Base-by-base conservation (phyloP, 1,284 basidiomycete genomes). In the Kalmanozyma brasiliensis region DNA sequence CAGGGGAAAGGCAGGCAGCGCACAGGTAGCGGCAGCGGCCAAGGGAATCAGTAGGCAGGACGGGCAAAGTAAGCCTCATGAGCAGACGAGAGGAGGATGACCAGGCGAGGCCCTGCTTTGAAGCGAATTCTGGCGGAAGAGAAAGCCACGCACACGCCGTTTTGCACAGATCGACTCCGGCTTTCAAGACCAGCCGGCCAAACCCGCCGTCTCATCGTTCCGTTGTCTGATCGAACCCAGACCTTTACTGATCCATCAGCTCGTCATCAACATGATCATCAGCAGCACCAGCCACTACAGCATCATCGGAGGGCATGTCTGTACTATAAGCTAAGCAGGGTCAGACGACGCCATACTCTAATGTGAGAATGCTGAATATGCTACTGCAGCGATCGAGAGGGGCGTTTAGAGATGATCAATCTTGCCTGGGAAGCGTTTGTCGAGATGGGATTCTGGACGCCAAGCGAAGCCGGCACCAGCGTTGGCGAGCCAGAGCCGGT, bases 351-450 rank as follows among this genome's bases (percentile, higher is more conserved):
- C 43, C 43, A 34, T 35, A 24, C 33, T 33, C 13, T 35, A 24
- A 24, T 6, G 33, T 8, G 16, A 45, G 37, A 22, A 20, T 43
- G 40, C 38, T 60, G 57, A 52, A 14, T 35, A 30, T 38, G 26
- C 38, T 42, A 32, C 32, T 52, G 57, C 57, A 59, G 57, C 56
- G 48, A 58, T 58, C 56, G 46, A 17, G 24, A 17, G 9, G 10
- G 24, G 42, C 42, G 11, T 29, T 29, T 29, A 29, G 26, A 6
- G 26, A 29, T 29, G 7, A 6, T 29, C 26, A 6, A 29, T 7
- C 26, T 29, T 11, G 26, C 26, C 26, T 29, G 26, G n/a, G n/a
- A n/a, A n/a, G 23, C 22, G 32, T 20, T 36, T 35, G 23, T 3
- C 44, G 34, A 35, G 34, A n/a, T 8, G 13, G 16, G 17, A 13